Conservation (phyloP, 2,329 filamentous ascomycete genomes). For the Didymella sp. region DNA sequence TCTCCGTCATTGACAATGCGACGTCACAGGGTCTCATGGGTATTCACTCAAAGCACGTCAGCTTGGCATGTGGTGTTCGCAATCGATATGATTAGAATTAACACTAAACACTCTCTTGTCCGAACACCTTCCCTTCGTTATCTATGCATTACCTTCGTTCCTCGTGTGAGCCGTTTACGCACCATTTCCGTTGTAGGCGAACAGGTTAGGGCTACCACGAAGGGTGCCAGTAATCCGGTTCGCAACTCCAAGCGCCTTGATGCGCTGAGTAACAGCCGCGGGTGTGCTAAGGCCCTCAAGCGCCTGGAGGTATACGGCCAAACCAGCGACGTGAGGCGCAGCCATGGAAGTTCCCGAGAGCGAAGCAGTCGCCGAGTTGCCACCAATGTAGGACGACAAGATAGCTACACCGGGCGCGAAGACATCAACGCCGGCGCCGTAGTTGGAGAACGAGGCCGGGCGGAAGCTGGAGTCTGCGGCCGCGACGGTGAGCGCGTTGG, state of each 20-base stretch:
- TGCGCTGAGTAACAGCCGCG: slow-evolving; percentile 22
- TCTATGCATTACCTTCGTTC: neutral
- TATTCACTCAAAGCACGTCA: no score
- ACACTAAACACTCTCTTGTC: no score
- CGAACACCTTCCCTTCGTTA: neutral
- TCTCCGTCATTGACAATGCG: no score
- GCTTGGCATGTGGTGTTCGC: no score
- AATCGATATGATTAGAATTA: no score
- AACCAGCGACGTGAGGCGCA: slow-evolving; percentile 69
- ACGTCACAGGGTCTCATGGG: no score
- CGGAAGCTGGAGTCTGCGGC: slow-evolving; percentile 33
- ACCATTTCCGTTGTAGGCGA: slow-evolving; percentile 32
- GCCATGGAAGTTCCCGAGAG: slow-evolving; percentile 69
- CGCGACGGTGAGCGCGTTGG: slow-evolving; percentile 39
- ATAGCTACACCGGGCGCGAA: slow-evolving; percentile 44
- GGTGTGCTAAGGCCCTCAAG: slow-evolving; percentile 45
- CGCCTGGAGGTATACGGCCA: slow-evolving; percentile 70
- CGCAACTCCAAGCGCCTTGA: slow-evolving; percentile 23
- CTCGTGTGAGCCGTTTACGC: slow-evolving; percentile 11
- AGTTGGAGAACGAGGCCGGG: slow-evolving; percentile 40
- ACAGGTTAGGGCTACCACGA: slow-evolving; percentile 27
- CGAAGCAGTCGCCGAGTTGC: slow-evolving; percentile 45
- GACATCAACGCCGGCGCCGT: slow-evolving; percentile 36
- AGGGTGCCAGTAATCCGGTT: slow-evolving; percentile 16
- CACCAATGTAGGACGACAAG: slow-evolving; percentile 53